These are phyloP conservation scores for Solanum pennellii DNA, from an alignment of 257 asterid genomes.

Conservation along the genomic window DNA sequence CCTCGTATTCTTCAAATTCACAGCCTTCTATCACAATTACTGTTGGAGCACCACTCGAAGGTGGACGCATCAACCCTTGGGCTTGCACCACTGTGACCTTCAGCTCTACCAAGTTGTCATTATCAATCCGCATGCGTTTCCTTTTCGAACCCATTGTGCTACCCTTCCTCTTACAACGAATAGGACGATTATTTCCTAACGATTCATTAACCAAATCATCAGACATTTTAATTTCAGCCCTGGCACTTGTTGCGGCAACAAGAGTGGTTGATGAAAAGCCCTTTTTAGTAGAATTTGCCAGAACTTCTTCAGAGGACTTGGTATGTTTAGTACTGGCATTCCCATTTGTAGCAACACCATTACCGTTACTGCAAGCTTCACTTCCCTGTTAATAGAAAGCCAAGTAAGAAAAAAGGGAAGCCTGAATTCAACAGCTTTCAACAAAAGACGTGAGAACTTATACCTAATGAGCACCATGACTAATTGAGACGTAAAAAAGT, in stretches of 20 bases:
- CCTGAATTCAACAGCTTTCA: not conserved
- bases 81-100: constrained; percentile 77
- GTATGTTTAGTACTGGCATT: constrained; percentile 22
- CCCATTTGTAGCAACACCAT: constrained; percentile 27
- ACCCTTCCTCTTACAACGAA: constrained; percentile 50
- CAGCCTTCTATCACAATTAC: constrained; percentile 56
- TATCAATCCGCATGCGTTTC: constrained; percentile 58
- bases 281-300: constrained; percentile 20
- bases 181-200: constrained; percentile 28
- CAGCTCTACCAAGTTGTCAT: constrained; percentile 46
- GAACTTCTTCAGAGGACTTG: constrained; percentile 21
- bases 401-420: not conserved
- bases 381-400: constrained; percentile 40
- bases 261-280: constrained; percentile 19
- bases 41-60: constrained; percentile 44
- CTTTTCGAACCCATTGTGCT: constrained; percentile 38
- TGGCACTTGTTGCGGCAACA: constrained; percentile 16
- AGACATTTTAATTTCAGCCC: constrained; percentile 20
- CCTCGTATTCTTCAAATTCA: constrained; percentile 94
- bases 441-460: not conserved
- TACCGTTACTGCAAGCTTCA: constrained; percentile 19
- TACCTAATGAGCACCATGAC: not conserved
- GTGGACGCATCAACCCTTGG: constrained; percentile 74
- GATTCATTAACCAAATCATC: constrained; percentile 26
- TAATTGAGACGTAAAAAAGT: not conserved